phyloP scores from a whole-genome alignment of 805 yeast species.

The Scheffersomyces coipomensis region DNA sequence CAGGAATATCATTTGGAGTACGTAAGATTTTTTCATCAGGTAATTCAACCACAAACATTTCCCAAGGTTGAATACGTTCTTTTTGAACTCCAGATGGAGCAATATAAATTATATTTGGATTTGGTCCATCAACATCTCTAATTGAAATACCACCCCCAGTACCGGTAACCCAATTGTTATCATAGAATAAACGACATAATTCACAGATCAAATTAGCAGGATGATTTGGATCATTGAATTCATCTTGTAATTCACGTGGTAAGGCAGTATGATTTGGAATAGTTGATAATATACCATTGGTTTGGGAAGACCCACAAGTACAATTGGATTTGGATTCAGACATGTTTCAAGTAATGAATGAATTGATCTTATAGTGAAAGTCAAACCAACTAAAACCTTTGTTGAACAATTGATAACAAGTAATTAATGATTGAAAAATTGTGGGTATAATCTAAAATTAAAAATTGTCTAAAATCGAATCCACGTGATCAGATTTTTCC shows the following conservation, averaged over 20 bases:
- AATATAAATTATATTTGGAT: constrained; percentile 56
- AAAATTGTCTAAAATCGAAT: too few species aligned
- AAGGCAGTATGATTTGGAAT: not conserved
- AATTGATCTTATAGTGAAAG: too few species aligned
- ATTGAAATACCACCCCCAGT: constrained; percentile 96
- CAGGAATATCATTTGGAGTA: constrained; percentile 50
- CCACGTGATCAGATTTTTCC: too few species aligned
- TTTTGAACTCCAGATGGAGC: constrained; percentile 98
- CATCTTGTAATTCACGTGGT: constrained; percentile 13
- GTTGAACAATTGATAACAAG: too few species aligned
- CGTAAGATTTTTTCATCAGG: constrained; percentile 51
- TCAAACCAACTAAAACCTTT: too few species aligned
- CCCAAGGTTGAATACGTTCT: constrained; percentile 78
- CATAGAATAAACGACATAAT: constrained; percentile 72
- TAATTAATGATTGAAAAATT: too few species aligned
- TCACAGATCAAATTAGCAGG: constrained; percentile 87
- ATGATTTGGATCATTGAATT: constrained; percentile 52
- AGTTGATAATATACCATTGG: too few species aligned
- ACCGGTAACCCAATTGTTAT: constrained; percentile 89
- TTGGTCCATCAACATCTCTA: constrained; percentile 42
- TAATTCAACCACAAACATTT: constrained; percentile 75
- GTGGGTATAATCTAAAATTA: too few species aligned
- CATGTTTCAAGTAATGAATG: too few species aligned
- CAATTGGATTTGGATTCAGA: too few species aligned
- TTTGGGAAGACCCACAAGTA: too few species aligned